phyloP scores from a whole-genome alignment of 345 rosid species.

The Euclidium syriacum region DNA sequence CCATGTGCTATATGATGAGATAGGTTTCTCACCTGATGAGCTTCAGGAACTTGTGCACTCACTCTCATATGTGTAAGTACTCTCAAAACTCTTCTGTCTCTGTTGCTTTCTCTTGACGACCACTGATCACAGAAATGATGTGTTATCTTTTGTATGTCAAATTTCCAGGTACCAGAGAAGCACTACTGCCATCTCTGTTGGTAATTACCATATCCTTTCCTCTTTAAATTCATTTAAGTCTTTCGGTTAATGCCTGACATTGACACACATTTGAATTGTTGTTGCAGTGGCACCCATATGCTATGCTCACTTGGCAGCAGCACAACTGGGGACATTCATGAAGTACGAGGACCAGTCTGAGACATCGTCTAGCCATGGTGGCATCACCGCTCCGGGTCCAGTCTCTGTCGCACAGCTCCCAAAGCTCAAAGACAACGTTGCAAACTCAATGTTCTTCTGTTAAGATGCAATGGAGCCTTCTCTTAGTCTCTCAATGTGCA shows the following conservation, averaged over 20 bases:
- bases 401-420: slow-evolving; percentile 26
- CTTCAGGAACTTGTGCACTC: slow-evolving; percentile 35
- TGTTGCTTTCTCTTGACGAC: background rate
- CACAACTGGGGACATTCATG: slow-evolving; percentile 33
- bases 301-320: slow-evolving; percentile 36
- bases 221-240: background rate
- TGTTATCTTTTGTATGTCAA: background rate
- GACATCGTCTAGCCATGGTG: slow-evolving; percentile 35
- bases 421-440: slow-evolving; percentile 20
- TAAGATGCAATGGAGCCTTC: background rate
- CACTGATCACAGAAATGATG: background rate
- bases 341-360: slow-evolving; percentile 32
- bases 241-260: background rate
- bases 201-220: slow-evolving; percentile 1
- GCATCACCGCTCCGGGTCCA: slow-evolving; percentile 26
- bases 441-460: slow-evolving; percentile 34
- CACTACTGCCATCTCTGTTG: slow-evolving; percentile 32
- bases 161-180: slow-evolving; percentile 32
- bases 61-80: slow-evolving; percentile 32
- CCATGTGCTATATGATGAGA: slow-evolving; percentile 33
- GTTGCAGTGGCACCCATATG: slow-evolving; percentile 31
- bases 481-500: slow-evolving; percentile 7
- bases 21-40: slow-evolving; percentile 28
- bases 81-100: background rate
- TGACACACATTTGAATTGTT: background rate